Percentiles rank a stretch among this genome's conserved stretches.
phyloP scores from a whole-genome alignment of 2,329 filamentous ascomycete genomes.

The Trichophyton benhamiae region DNA sequence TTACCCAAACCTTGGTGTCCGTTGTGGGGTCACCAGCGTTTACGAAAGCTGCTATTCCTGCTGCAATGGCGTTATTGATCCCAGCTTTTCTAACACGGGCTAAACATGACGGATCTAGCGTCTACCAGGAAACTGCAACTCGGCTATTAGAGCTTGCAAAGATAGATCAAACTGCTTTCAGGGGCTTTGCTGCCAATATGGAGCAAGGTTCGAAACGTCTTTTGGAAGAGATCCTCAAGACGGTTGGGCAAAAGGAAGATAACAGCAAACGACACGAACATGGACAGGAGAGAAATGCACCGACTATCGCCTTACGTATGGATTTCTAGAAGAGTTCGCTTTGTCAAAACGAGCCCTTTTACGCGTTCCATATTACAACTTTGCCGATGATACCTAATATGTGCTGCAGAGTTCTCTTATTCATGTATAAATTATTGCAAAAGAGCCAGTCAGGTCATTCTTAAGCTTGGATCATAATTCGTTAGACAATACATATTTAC shows the following conservation, averaged over 20 bases:
- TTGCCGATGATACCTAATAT: too few species aligned
- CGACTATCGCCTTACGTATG: conserved; percentile 90
- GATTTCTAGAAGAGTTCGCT: conserved; percentile 49
- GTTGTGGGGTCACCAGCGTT: conserved; percentile 44
- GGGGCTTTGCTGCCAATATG: conserved; percentile 59
- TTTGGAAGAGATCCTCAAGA: conserved; percentile 64
- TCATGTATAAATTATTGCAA: neutral
- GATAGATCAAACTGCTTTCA: conserved; percentile 60
- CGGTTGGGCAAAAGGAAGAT: conserved; percentile 44
- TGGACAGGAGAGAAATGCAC: conserved; percentile 44
- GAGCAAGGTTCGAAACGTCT: conserved; percentile 57
- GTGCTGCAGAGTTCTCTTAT: too few species aligned
- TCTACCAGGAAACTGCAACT: conserved; percentile 61
- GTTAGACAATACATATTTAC: neutral
- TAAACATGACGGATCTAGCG: conserved; percentile 44
- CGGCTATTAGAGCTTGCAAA: conserved; percentile 71
- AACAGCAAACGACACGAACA: conserved; percentile 30
- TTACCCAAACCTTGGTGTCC: conserved; percentile 64
- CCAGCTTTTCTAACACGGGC: conserved; percentile 65
- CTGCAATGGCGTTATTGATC: conserved; percentile 61
- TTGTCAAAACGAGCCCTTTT: neutral
- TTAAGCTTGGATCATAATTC: neutral
- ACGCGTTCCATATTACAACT: neutral
- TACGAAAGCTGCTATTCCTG: conserved; percentile 21
- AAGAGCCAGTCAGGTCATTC: neutral